phyloP scores from a whole-genome alignment of 176 grass and related monocot genomes.

The Poa pratensis region DNA sequence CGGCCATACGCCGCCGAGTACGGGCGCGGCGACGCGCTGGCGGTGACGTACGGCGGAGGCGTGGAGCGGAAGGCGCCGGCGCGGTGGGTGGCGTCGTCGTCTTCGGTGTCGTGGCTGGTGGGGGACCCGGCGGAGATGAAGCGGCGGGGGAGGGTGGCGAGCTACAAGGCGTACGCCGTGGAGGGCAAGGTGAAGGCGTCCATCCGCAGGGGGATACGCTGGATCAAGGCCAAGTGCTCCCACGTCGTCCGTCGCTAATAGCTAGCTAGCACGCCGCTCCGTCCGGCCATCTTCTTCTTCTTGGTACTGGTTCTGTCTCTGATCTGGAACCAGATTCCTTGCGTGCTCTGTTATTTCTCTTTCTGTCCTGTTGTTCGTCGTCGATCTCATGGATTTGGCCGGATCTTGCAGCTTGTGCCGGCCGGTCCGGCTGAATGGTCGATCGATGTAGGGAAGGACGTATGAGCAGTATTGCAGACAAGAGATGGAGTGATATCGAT shows the following conservation, averaged over 20 bases:
- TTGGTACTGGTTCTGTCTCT: neutral
- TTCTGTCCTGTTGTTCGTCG: neutral
- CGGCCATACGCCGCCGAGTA: slow-evolving; percentile 40
- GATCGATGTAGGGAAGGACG: too few species aligned
- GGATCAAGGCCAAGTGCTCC: slow-evolving; percentile 89
- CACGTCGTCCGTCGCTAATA: slow-evolving; percentile 55
- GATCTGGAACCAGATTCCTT: too few species aligned
- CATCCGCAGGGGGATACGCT: slow-evolving; percentile 69
- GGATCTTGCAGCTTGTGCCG: neutral
- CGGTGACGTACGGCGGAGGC: neutral
- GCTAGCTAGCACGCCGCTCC: neutral
- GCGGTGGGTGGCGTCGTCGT: slow-evolving; percentile 30
- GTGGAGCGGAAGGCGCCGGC: slow-evolving; percentile 32
- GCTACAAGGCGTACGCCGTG: slow-evolving; percentile 88
- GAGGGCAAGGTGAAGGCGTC: slow-evolving; percentile 89
- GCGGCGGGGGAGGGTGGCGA: slow-evolving; percentile 70
- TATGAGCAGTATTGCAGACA: too few species aligned
- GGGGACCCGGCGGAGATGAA: slow-evolving; percentile 82
- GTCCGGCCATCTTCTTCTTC: neutral
- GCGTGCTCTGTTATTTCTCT: too few species aligned
- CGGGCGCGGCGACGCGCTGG: neutral
- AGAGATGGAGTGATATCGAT: neutral
- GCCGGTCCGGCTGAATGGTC: too few species aligned
- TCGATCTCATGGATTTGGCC: neutral
- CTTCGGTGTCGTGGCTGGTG: slow-evolving; percentile 47